Evolutionary conservation across 2,329 filamentous ascomycete species (phyloP).

Genomic region (Fusarium setosum): DNA sequence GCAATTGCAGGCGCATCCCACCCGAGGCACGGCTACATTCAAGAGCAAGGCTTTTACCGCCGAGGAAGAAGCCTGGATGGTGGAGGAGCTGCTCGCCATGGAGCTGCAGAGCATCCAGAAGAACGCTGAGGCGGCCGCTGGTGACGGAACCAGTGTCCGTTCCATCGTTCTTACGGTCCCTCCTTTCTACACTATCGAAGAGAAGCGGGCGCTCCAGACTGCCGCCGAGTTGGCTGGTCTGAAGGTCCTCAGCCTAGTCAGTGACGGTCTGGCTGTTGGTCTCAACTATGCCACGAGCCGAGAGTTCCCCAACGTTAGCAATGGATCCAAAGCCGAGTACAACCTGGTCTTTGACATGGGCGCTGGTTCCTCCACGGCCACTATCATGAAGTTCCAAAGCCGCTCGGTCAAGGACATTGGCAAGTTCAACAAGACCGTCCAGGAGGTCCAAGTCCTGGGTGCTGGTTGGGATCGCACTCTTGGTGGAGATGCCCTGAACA

Average conservation of each 20-base stretch:
- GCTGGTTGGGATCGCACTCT: conserved; percentile 90
- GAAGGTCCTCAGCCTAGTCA: conserved; percentile 85
- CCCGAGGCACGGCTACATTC: conserved; percentile 80
- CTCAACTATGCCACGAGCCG: conserved; percentile 94
- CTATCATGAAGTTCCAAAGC: conserved; percentile 89
- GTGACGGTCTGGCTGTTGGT: conserved; percentile 91
- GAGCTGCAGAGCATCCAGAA: conserved; percentile 90
- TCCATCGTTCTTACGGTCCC: conserved; percentile 92
- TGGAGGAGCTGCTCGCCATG: conserved; percentile 97
- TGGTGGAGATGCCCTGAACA: conserved; percentile 90
- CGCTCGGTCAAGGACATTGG: conserved; percentile 90
- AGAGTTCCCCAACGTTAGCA: conserved; percentile 85
- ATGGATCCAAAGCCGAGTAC: conserved; percentile 88
- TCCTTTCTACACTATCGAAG: conserved; percentile 88
- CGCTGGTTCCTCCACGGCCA: conserved; percentile 92
- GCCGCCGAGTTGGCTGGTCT: conserved; percentile 90
- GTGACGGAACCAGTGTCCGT: conserved; percentile 77
- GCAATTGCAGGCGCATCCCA: conserved; percentile 69
- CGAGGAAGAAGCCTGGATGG: conserved; percentile 75
- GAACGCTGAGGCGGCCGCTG: conserved; percentile 88
- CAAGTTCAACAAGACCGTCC: conserved; percentile 95
- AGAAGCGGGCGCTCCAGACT: conserved; percentile 86
- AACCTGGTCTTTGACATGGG: conserved; percentile 99
- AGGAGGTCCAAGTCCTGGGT: conserved; percentile 92
- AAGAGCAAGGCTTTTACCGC: conserved; percentile 76